Evolutionary conservation across 345 rosid species (phyloP), one percentile per base, ranked within the genome.

Genomic region (Melastoma malabathricum): DNA sequence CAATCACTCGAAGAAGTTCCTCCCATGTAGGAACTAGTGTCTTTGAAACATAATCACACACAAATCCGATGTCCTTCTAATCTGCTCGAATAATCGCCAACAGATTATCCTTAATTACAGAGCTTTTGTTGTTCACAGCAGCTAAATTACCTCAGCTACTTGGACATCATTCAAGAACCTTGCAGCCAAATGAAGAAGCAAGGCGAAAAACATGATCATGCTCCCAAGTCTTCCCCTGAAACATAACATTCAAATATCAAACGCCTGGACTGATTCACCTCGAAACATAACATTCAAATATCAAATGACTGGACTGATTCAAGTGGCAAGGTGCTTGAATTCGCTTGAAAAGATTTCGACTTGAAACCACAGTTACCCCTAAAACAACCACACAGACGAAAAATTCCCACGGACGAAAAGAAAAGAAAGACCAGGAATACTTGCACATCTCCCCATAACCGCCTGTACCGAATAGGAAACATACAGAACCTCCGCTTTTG

Each of bases 391-490:
- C 8, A 2, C 6, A 31, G 15, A 2, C 9, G 38, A 48, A 50
- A 19, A 14, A 31, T n/a, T 29, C 20, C 29, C 43, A 50, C 54
- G 41, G n/a, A 9, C 17, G 27, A 50, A 25, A 34, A 15, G 41
- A 16, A 15, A 25, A 13, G 3, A 34, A 51, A 18, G 1, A 4
- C 18, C 13, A 48, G 45, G 22, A 62, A 29, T 58, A 82, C 90
- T 83, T 89, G 75, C 86, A 86, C 96, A 89, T 86, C 84, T 89
- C 95, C 95, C 97, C 96, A 89, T 47, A 89, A 56, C 3, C 63
- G 66, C 61, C 70, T 72, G 61, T 89, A 79, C 54, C 75, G 67
- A 34, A 86, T 70, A 31, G 97, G 97, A 59, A 89, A 89, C 94
- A 89, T 89, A 59, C 90, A 79, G 56, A 89, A 83, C 73, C 94